phyloP scores from a whole-genome alignment of 495 filamentous ascomycete genomes.

The Podospora tetraspora region DNA sequence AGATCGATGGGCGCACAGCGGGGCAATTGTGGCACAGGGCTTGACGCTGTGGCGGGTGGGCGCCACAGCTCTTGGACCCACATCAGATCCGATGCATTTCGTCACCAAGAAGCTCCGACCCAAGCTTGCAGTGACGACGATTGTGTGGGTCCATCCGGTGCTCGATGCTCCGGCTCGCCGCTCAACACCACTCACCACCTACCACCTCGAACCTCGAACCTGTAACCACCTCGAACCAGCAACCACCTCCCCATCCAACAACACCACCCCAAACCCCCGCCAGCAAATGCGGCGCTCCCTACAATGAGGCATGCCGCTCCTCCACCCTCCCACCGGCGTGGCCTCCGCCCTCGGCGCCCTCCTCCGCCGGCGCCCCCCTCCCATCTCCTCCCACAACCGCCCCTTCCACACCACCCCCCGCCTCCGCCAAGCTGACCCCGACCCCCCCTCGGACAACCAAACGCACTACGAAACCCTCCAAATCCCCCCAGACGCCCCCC shows the following conservation, averaged over 20 bases:
- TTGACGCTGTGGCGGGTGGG: not conserved
- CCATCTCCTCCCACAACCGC: constrained; percentile 1
- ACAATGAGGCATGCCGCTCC: constrained; percentile 52
- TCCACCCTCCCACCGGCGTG: constrained; percentile 20
- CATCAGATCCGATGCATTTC: constrained; percentile 14
- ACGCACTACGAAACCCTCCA: constrained; percentile 83
- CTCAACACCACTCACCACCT: constrained; percentile 1
- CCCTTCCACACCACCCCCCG: constrained; percentile 42
- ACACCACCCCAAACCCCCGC: not conserved
- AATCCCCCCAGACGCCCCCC: constrained; percentile 60
- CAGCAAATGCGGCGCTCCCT: not conserved
- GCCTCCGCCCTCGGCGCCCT: constrained; percentile 17
- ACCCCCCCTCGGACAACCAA: constrained; percentile 24
- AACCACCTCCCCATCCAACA: not conserved
- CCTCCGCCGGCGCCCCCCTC: constrained; percentile 16
- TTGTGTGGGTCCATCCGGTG: not conserved
- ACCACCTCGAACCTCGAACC: no score
- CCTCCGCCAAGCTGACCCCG: constrained; percentile 28
- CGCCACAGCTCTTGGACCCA: constrained; percentile 2
- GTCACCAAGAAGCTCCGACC: constrained; percentile 10
- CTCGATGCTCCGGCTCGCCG: not conserved
- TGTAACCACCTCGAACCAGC: not conserved
- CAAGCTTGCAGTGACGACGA: not conserved
- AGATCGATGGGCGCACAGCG: constrained; percentile 5
- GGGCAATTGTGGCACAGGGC: constrained; percentile 15